Evolutionary conservation across 805 yeast species (phyloP).

Genomic region (Saccharomycopsis malanga): DNA sequence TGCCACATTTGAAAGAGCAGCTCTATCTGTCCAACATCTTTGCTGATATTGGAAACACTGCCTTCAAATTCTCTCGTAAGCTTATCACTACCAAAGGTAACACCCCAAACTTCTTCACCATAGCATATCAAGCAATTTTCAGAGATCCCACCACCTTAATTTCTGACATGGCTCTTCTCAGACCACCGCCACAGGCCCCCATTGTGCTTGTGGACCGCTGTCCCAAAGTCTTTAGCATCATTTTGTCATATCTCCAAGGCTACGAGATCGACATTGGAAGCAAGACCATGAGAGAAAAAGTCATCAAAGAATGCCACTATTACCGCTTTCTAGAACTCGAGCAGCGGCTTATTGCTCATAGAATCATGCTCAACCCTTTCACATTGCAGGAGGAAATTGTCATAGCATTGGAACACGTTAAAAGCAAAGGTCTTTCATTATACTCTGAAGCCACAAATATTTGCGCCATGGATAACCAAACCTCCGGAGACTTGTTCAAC

Average conservation of each 20-base stretch:
- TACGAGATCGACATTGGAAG: constrained; percentile 39
- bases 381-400: constrained; percentile 48
- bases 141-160: constrained; percentile 41
- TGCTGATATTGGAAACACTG: constrained; percentile 49
- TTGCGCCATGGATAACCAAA: background rate
- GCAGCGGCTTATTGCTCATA: constrained; percentile 54
- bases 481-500: background rate
- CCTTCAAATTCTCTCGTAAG: constrained; percentile 52
- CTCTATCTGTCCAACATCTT: constrained; percentile 49
- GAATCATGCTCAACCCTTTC: constrained; percentile 46
- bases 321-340: constrained; percentile 71
- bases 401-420: constrained; percentile 41
- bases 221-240: constrained; percentile 44
- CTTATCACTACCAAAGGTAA: constrained; percentile 59
- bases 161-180: constrained; percentile 36
- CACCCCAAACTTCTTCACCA: constrained; percentile 66
- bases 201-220: constrained; percentile 42
- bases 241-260: constrained; percentile 53
- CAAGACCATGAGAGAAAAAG: constrained; percentile 48
- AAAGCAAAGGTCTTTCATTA: constrained; percentile 26
- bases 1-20: constrained; percentile 46
- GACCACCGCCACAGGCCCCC: constrained; percentile 77
- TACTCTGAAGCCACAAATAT: background rate
- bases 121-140: constrained; percentile 48
- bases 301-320: constrained; percentile 67